Conservation (phyloP, 2,329 filamentous ascomycete species). For the Pseudocercospora fijiensis region DNA sequence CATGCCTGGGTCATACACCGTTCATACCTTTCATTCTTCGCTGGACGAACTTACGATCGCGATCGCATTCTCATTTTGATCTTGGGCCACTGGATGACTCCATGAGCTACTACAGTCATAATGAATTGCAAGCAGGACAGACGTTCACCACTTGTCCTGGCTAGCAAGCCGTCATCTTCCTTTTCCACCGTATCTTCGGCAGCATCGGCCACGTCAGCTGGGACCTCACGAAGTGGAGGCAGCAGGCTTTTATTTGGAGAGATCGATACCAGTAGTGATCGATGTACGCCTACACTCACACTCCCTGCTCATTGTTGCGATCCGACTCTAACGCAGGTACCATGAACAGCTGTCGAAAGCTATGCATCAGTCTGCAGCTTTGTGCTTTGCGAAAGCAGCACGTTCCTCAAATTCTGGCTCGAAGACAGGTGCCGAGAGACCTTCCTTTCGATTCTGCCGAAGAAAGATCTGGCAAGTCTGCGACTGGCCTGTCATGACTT, state of each 20-base stretch:
- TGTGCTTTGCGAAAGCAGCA: conserved; percentile 49
- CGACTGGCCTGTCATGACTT: conserved; percentile 69
- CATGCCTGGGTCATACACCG: conserved; percentile 22
- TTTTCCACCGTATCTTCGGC: conserved; percentile 37
- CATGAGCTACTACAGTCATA: conserved; percentile 24
- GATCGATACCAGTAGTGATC: conserved; percentile 47
- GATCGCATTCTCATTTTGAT: conserved; percentile 24
- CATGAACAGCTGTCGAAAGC: conserved; percentile 43
- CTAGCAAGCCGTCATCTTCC: conserved; percentile 34
- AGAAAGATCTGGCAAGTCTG: conserved; percentile 49
- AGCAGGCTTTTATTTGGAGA: conserved; percentile 50
- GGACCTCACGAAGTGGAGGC: conserved; percentile 40
- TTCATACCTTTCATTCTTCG: conserved; percentile 15
- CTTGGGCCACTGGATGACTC: conserved; percentile 17
- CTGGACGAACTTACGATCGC: conserved; percentile 17
- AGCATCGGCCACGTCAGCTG: conserved; percentile 38
- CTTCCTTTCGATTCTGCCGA: conserved; percentile 44
- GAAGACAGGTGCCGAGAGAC: conserved; percentile 49
- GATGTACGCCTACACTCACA: conserved; percentile 34
- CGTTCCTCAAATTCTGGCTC: conserved; percentile 53
- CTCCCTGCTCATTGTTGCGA: conserved; percentile 9
- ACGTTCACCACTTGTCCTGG: conserved; percentile 30
- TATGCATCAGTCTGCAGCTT: conserved; percentile 52
- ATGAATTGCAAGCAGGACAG: conserved; percentile 35
- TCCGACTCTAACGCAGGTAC: conserved; percentile 24